phyloP scores from a whole-genome alignment of 2,329 filamentous ascomycete species.

The Westerdykella aurantiaca region DNA sequence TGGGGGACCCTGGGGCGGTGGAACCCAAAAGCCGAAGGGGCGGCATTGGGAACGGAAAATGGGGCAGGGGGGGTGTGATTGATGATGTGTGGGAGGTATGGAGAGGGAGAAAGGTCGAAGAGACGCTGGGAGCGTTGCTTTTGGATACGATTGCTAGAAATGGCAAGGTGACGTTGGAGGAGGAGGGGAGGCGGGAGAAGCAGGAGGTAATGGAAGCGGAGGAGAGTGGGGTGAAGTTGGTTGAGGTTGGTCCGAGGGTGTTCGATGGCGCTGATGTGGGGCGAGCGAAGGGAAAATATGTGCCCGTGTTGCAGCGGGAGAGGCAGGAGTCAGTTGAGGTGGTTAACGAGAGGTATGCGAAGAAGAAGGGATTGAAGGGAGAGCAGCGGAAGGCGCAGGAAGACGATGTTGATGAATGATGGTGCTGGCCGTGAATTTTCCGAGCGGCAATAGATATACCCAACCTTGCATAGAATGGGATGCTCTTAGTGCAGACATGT shows the following conservation, averaged over 20 bases:
- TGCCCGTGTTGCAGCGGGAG: slow-evolving; percentile 51
- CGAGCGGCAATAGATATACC: too few species aligned
- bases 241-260: slow-evolving; percentile 44
- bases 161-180: slow-evolving; percentile 27
- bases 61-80: slow-evolving; percentile 31
- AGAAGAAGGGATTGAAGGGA: slow-evolving; percentile 43
- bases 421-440: background rate
- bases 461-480: too few species aligned
- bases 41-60: slow-evolving; percentile 25
- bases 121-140: slow-evolving; percentile 70
- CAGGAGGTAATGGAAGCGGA: slow-evolving; percentile 2
- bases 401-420: slow-evolving; percentile 30
- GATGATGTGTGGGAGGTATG: slow-evolving; percentile 72
- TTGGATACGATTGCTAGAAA: slow-evolving; percentile 55
- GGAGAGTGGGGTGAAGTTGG: slow-evolving; percentile 7
- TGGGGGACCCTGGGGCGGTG: slow-evolving; percentile 58
- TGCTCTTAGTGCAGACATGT: too few species aligned
- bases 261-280: slow-evolving; percentile 55
- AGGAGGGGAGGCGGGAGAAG: slow-evolving; percentile 9
- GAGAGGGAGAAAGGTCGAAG: slow-evolving; percentile 82
- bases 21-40: slow-evolving; percentile 40
- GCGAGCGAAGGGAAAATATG: slow-evolving; percentile 53
- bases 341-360: slow-evolving; percentile 57
- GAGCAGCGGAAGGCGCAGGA: slow-evolving; percentile 10
- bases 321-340: slow-evolving; percentile 55